A percentile compares a stretch with the other conserved stretches of the same genome.
Conservation (phyloP, 306 rosid species). For the Coriaria nepalensis region DNA sequence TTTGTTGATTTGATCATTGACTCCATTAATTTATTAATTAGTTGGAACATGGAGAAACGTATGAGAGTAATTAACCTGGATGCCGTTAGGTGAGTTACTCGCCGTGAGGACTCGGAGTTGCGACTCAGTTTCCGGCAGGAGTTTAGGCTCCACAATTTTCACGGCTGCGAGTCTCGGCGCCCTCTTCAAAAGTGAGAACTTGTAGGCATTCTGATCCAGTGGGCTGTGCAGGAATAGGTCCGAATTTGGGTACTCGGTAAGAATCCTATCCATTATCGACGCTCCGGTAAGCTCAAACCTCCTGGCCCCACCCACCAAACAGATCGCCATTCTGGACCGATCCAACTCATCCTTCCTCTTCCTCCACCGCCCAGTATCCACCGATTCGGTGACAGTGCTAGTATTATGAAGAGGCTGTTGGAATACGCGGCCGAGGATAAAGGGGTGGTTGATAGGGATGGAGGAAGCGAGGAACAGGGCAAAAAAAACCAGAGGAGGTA, state of each 20-base stretch:
- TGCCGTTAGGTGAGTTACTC: slow-evolving; percentile 66
- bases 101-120: slow-evolving; percentile 57
- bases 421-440: slow-evolving; percentile 18
- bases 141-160: slow-evolving; percentile 41
- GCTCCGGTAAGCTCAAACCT: slow-evolving; percentile 92
- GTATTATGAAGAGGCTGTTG: not conserved
- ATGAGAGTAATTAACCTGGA: slow-evolving; percentile 40
- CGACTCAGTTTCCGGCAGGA: slow-evolving; percentile 47
- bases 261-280: slow-evolving; percentile 44
- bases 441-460: slow-evolving; percentile 17
- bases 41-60: too few relatives aligned
- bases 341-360: slow-evolving; percentile 26
- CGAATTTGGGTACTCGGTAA: slow-evolving; percentile 57
- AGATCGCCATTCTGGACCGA: slow-evolving; percentile 68
- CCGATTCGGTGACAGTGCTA: slow-evolving; percentile 1
- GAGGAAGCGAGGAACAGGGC: slow-evolving; percentile 28
- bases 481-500: slow-evolving; percentile 37
- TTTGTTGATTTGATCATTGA: too few relatives aligned
- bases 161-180: slow-evolving; percentile 56
- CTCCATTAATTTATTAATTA: too few relatives aligned
- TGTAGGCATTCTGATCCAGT: slow-evolving; percentile 42
- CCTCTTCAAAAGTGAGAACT: slow-evolving; percentile 46
- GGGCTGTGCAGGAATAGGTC: slow-evolving; percentile 75
- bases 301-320: slow-evolving; percentile 92
- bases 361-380: slow-evolving; percentile 2